Conservation (phyloP, 2,329 filamentous ascomycete species). For the Cladophialophora yegresii region DNA sequence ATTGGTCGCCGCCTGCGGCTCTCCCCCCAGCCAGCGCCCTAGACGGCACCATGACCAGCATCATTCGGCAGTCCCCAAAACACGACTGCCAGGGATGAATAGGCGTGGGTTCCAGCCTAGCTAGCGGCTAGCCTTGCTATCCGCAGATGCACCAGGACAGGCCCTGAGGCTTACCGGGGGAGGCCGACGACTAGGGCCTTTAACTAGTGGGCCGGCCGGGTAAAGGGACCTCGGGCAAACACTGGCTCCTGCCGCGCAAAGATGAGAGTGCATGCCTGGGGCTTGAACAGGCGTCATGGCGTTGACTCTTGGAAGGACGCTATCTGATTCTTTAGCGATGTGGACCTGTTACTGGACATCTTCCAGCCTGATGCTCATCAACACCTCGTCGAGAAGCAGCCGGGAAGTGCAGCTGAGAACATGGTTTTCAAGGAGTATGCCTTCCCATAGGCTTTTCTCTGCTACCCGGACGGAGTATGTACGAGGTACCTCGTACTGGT, state of each 20-base stretch:
- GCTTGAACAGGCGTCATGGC: neutral
- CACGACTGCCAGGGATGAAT: conserved; percentile 2
- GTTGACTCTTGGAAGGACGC: neutral
- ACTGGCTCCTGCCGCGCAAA: conserved; percentile 1
- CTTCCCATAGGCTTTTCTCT: no score
- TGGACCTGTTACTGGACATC: conserved; percentile 4
- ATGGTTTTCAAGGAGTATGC: neutral
- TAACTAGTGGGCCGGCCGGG: neutral
- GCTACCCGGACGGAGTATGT: no score
- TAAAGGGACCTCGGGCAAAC: neutral
- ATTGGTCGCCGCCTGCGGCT: conserved; percentile 10
- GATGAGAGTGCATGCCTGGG: neutral
- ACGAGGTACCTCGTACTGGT: no score
- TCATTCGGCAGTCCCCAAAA: conserved; percentile 6
- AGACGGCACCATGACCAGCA: neutral
- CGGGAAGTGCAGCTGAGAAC: neutral
- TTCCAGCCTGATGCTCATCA: conserved; percentile 12
- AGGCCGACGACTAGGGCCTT: conserved; percentile 4
- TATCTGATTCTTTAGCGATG: neutral
- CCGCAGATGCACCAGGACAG: neutral
- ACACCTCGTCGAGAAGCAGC: neutral
- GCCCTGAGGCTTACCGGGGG: conserved; percentile 13
- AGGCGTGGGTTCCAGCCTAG: conserved; percentile 5
- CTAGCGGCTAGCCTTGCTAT: conserved; percentile 8
- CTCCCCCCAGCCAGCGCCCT: neutral